Conservation (phyloP, 2,329 filamentous ascomycete species). For the Alternaria postmessia region DNA sequence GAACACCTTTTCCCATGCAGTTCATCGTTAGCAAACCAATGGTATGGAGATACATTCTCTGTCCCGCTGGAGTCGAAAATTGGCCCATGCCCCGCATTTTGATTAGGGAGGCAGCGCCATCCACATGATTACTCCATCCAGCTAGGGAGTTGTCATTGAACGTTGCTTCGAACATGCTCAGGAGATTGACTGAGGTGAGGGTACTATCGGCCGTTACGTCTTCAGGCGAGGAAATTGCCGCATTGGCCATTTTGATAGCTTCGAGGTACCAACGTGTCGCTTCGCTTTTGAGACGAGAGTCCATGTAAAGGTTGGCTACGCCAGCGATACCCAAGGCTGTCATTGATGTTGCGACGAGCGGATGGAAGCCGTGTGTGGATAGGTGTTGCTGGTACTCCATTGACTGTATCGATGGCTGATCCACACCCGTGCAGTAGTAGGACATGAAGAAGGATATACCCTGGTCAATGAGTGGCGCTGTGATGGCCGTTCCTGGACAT, state of each 20-base stretch:
- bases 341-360: constrained; percentile 44
- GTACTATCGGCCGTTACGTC: constrained; percentile 44
- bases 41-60: constrained; percentile 45
- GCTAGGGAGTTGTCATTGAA: constrained; percentile 38
- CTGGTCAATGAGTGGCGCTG: constrained; percentile 39
- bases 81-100: constrained; percentile 42
- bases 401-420: constrained; percentile 39
- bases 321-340: constrained; percentile 47
- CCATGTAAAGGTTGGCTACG: constrained; percentile 39
- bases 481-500: constrained; percentile 22
- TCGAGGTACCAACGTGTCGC: constrained; percentile 43
- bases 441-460: constrained; percentile 48
- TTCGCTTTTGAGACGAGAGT: constrained; percentile 36
- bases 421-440: constrained; percentile 34
- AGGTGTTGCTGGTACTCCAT: constrained; percentile 34
- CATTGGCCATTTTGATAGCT: constrained; percentile 45
- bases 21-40: constrained; percentile 39
- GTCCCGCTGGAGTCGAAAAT: constrained; percentile 38
- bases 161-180: constrained; percentile 46
- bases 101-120: constrained; percentile 45
- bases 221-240: constrained; percentile 35
- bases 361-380: constrained; percentile 43
- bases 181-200: constrained; percentile 37
- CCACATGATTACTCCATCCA: constrained; percentile 49
- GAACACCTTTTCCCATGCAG: constrained; percentile 36